These are phyloP conservation scores for Blastobotrys aristatus DNA, from an alignment of 1,139 yeast species.

Conservation along the genomic window DNA sequence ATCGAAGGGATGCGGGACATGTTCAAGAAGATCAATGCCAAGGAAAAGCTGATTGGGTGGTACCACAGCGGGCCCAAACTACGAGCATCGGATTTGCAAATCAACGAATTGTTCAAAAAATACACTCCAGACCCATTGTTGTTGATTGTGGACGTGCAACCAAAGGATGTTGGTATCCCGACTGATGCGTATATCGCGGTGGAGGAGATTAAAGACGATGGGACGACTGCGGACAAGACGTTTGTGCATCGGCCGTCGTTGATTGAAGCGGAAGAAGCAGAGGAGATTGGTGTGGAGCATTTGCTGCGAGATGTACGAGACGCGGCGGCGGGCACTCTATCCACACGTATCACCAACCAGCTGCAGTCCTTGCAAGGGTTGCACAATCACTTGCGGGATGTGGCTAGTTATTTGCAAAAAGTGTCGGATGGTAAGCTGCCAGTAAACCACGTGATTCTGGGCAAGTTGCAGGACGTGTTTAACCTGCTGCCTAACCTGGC, in stretches of 20 bases:
- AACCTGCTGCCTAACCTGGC: constrained; percentile 83
- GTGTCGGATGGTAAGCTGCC: constrained; percentile 72
- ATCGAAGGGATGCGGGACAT: constrained; percentile 96
- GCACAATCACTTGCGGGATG: constrained; percentile 72
- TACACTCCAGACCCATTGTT: constrained; percentile 80
- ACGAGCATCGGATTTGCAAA: constrained; percentile 79
- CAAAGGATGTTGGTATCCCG: constrained; percentile 77
- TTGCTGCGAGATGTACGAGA: constrained; percentile 89
- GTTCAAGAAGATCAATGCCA: constrained; percentile 96
- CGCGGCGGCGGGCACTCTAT: constrained; percentile 91
- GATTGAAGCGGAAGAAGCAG: constrained; percentile 98
- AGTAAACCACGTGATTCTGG: constrained; percentile 82
- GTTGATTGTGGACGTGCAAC: constrained; percentile 87
- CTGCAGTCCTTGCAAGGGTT: constrained; percentile 84
- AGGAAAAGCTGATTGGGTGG: constrained; percentile 96
- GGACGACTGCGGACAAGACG: constrained; percentile 89
- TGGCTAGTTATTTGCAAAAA: constrained; percentile 71
- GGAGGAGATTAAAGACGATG: constrained; percentile 94
- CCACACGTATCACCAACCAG: constrained; percentile 82
- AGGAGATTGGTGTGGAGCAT: constrained; percentile 98
- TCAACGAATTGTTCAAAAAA: constrained; percentile 82
- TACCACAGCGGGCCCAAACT: constrained; percentile 97
- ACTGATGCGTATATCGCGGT: constrained; percentile 93
- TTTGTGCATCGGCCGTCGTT: constrained; percentile 89
- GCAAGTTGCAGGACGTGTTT: constrained; percentile 91